These are phyloP conservation scores for Backusella tuberculispora DNA, from an alignment of 192 early-diverging fungal species.

Conservation along the genomic window DNA sequence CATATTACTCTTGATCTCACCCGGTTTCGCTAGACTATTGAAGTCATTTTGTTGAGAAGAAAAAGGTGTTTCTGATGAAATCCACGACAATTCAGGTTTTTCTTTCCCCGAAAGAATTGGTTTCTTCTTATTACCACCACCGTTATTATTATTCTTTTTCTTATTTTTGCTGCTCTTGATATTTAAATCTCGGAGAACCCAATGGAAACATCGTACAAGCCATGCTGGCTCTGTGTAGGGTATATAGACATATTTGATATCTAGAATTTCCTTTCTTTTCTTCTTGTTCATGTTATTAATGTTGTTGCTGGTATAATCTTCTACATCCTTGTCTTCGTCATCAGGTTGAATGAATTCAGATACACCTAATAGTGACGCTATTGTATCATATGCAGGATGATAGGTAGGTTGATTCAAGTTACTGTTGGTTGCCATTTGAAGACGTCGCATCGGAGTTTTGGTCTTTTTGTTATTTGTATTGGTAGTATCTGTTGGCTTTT, in stretches of 20 bases:
- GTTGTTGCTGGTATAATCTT: not conserved
- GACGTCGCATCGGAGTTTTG: not conserved
- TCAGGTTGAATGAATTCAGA: not conserved
- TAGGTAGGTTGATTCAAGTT: too few relatives aligned
- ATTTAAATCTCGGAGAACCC: too few relatives aligned
- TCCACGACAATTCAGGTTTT: too few relatives aligned
- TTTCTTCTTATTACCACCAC: too few relatives aligned
- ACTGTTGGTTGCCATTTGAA: not conserved
- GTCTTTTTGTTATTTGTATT: not conserved
- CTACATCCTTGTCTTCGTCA: too few relatives aligned
- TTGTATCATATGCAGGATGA: not conserved
- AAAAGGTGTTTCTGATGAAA: not conserved
- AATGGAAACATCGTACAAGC: not conserved
- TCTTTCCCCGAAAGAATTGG: not conserved
- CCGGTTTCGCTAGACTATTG: not conserved
- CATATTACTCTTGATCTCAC: not conserved
- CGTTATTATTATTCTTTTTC: too few relatives aligned
- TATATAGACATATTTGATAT: not conserved
- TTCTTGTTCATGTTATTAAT: not conserved
- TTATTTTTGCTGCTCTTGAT: too few relatives aligned
- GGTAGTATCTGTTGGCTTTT: not conserved
- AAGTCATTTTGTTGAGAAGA: not conserved
- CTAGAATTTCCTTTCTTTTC: too few relatives aligned
- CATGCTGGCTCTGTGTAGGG: too few relatives aligned
- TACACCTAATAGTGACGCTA: not conserved